A percentile compares a stretch with the other conserved stretches of the same genome.
phyloP scores from a whole-genome alignment of 768 basidiomycete species.

The Epithele typhae region DNA sequence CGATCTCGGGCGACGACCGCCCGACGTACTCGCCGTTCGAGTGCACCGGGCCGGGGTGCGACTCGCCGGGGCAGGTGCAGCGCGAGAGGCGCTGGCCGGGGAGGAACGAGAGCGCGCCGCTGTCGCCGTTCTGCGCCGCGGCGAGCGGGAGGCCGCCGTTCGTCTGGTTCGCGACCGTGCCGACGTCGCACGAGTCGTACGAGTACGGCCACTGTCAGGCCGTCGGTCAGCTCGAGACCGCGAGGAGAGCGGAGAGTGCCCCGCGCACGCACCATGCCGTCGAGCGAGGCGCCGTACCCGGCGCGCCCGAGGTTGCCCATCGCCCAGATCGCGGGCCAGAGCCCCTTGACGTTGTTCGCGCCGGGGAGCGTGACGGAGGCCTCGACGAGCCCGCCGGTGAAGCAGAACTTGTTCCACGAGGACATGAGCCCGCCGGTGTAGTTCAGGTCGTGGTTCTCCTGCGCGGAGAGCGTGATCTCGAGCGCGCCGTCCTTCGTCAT shows the following conservation, averaged over 20 bases:
- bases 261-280: conserved; percentile 63
- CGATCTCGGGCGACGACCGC: conserved; percentile 84
- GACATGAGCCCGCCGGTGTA: conserved; percentile 48
- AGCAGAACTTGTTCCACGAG: conserved; percentile 82
- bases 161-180: conserved; percentile 59
- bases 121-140: conserved; percentile 57
- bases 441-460: conserved; percentile 37
- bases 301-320: conserved; percentile 78
- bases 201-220: conserved; percentile 75
- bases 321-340: conserved; percentile 53
- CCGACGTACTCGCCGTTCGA: conserved; percentile 84
- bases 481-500: conserved; percentile 37
- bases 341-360: conserved; percentile 42
- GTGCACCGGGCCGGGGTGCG: conserved; percentile 78
- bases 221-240: background rate
- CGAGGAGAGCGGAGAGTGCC: conserved; percentile 1
- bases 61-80: conserved; percentile 80
- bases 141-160: conserved; percentile 61
- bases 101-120: conserved; percentile 55
- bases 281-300: conserved; percentile 83
- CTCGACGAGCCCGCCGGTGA: conserved; percentile 78
- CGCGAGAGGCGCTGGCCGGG: conserved; percentile 80
- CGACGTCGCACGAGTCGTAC: conserved; percentile 76
- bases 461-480: conserved; percentile 49
- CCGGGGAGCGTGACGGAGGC: conserved; percentile 61